Percentiles rank a stretch among this genome's conserved stretches.
Conservation (phyloP, 106 monocot species). For the Allium sativum region DNA sequence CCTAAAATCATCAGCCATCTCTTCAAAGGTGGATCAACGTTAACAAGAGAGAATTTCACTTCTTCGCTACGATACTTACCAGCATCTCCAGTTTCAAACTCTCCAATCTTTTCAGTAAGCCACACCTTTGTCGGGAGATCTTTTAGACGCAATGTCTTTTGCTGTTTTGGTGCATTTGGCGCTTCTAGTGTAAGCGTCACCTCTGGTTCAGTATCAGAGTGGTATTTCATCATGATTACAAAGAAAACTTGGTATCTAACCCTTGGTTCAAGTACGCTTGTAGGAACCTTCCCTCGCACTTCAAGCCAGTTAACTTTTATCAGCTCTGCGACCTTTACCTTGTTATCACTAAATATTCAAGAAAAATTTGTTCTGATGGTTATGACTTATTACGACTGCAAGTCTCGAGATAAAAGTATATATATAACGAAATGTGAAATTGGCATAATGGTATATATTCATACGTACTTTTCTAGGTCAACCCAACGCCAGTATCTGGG, state of each 20-base stretch:
- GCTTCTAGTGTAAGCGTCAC: neutral
- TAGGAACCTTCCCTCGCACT: neutral
- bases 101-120: neutral
- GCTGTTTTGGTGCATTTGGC: neutral
- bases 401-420: neutral
- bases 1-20: neutral
- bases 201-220: neutral
- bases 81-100: neutral
- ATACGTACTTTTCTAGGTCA: neutral
- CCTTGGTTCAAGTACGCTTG: neutral
- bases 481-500: constrained; percentile 1
- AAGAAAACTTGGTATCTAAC: neutral
- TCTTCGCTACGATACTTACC: neutral
- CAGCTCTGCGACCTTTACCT: neutral
- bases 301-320: neutral
- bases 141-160: neutral
- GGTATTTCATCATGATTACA: neutral
- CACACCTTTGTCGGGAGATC: neutral
- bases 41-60: neutral
- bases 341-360: neutral
- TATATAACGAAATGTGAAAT: neutral
- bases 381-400: neutral
- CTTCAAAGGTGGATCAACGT: neutral
- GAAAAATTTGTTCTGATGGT: neutral
- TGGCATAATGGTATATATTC: neutral